These are phyloP conservation scores for Copromyces sp. DNA, from an alignment of 495 filamentous ascomycete genomes.

Conservation along the genomic window DNA sequence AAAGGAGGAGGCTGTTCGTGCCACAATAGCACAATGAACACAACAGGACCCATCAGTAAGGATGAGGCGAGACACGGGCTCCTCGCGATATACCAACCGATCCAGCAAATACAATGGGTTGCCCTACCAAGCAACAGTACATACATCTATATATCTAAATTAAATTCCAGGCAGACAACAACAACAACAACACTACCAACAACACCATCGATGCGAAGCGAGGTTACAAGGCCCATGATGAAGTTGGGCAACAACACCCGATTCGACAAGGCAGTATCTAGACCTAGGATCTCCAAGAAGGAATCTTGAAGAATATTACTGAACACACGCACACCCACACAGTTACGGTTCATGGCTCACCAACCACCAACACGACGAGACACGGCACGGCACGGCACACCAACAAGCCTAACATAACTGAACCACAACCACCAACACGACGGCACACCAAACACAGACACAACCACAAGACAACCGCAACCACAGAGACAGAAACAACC, in stretches of 20 bases:
- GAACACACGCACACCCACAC: background rate
- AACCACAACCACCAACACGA: background rate
- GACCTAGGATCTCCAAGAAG: background rate
- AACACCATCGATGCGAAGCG: background rate
- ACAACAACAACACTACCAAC: background rate
- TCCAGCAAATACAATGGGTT: background rate
- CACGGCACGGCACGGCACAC: background rate
- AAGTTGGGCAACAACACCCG: background rate
- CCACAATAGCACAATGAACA: background rate
- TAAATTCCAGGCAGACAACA: background rate
- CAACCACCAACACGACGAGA: background rate
- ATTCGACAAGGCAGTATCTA: background rate
- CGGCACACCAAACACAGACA: background rate
- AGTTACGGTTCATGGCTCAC: background rate
- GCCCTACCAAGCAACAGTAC: background rate
- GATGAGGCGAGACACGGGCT: background rate
- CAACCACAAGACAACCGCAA: background rate
- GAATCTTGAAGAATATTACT: background rate
- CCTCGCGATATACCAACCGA: background rate
- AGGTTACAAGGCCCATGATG: background rate
- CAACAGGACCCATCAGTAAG: background rate
- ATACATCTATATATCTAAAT: background rate
- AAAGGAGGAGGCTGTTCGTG: background rate
- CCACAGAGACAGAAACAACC: background rate
- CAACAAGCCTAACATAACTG: background rate